These are phyloP conservation scores for Didymella exigua DNA, from an alignment of 2,329 filamentous ascomycete genomes.

Conservation along the genomic window DNA sequence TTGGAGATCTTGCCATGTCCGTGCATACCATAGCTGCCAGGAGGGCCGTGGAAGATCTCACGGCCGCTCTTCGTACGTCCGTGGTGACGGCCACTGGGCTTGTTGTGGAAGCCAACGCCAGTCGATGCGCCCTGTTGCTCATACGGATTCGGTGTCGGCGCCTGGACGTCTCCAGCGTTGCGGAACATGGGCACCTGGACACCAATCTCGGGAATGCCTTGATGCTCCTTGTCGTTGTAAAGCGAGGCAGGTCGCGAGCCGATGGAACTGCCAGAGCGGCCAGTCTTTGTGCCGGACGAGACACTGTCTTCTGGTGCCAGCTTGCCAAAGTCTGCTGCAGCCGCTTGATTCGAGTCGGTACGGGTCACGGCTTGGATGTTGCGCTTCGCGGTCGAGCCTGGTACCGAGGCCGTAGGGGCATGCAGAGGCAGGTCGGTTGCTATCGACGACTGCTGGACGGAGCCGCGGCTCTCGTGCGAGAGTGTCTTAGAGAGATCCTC, in stretches of 20 bases:
- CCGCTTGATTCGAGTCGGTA: conserved; percentile 87
- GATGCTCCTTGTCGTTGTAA: conserved; percentile 68
- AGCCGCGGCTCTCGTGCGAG: conserved; percentile 42
- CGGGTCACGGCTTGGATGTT: conserved; percentile 83
- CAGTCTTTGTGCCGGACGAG: conserved; percentile 27
- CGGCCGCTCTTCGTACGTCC: conserved; percentile 73
- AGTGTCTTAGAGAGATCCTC: conserved; percentile 48
- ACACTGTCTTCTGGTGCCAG: conserved; percentile 44
- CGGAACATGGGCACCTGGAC: conserved; percentile 92
- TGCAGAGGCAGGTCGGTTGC: conserved; percentile 83
- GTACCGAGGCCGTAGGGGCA: conserved; percentile 85
- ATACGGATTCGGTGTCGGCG: conserved; percentile 77
- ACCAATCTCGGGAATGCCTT: conserved; percentile 91
- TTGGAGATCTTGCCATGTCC: conserved; percentile 78
- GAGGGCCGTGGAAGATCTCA: conserved; percentile 72
- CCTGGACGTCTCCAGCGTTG: conserved; percentile 92
- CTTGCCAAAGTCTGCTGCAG: conserved; percentile 81
- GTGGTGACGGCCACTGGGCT: conserved; percentile 59
- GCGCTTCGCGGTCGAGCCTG: conserved; percentile 79
- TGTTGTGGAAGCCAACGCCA: conserved; percentile 61
- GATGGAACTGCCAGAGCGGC: conserved; percentile 42
- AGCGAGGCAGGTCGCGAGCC: conserved; percentile 60
- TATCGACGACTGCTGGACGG: conserved; percentile 76
- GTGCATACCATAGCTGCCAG: conserved; percentile 91
- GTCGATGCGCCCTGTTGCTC: conserved; percentile 45